Percentiles rank a stretch among this genome's conserved stretches.
Conservation (phyloP, 1,284 basidiomycete genomes). For the Ceratobasidium sp. region DNA sequence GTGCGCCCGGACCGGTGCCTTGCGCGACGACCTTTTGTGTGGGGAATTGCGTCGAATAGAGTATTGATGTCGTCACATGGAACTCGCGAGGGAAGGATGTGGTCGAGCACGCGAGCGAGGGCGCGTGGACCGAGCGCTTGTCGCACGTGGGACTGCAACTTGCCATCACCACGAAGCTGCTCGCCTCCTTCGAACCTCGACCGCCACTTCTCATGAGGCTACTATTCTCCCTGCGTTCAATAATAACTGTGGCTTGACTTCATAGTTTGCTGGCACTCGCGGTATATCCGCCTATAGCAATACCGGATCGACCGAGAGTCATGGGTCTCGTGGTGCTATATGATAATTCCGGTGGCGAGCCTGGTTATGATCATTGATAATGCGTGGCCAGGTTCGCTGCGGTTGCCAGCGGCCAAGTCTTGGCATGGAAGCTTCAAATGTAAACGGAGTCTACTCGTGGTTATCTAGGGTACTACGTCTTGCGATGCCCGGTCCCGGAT, state of each 20-base stretch:
- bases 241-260: neutral
- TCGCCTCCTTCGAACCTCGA: neutral
- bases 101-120: neutral
- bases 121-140: slow-evolving; percentile 2
- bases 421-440: neutral
- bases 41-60: neutral
- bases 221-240: neutral
- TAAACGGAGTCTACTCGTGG: neutral
- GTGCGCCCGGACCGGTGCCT: slow-evolving; percentile 29
- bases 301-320: neutral
- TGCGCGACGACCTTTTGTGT: neutral
- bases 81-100: neutral
- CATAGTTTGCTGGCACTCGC: slow-evolving; percentile 7
- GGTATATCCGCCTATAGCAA: slow-evolving; percentile 3
- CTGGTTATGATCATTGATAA: slow-evolving; percentile 9
- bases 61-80: neutral
- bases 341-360: slow-evolving; percentile 17
- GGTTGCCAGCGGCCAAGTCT: slow-evolving; percentile 5
- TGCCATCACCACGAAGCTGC: neutral
- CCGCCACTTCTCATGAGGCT: neutral
- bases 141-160: neutral
- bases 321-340: neutral
- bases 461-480: neutral
- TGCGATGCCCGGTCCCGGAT: neutral
- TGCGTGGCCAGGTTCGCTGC: slow-evolving; percentile 8